These are phyloP conservation scores for Tuber umbilicatum DNA, from an alignment of 495 filamentous ascomycete species.

Conservation along the genomic window DNA sequence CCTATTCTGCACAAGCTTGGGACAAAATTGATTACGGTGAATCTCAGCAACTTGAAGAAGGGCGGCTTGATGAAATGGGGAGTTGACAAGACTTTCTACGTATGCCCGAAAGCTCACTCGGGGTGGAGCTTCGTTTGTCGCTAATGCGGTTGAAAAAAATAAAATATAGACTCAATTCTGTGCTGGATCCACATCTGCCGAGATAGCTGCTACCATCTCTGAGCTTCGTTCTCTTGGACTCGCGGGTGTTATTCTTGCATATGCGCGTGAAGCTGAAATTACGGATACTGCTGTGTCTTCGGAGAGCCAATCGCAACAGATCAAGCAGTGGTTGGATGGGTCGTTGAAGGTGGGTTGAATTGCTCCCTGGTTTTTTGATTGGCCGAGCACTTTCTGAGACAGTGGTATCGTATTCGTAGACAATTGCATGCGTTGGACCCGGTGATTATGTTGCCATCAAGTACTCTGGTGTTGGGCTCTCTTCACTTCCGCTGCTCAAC, in stretches of 20 bases:
- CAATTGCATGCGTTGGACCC: constrained; percentile 62
- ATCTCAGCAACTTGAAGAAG: constrained; percentile 29
- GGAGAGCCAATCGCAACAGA: constrained; percentile 23
- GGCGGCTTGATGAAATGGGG: constrained; percentile 44
- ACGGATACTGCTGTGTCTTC: constrained; percentile 12
- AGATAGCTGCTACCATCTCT: constrained; percentile 56
- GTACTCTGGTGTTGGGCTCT: constrained; percentile 72
- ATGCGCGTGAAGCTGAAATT: constrained; percentile 60
- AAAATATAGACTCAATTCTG: constrained; percentile 56
- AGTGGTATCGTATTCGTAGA: constrained; percentile 39
- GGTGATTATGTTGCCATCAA: constrained; percentile 88
- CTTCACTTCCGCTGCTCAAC: constrained; percentile 25
- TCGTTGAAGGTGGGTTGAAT: constrained; percentile 18
- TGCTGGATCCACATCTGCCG: constrained; percentile 59
- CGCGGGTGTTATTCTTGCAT: constrained; percentile 69
- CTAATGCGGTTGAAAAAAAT: not conserved
- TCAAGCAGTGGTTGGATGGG: constrained; percentile 34
- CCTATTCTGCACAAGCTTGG: constrained; percentile 53
- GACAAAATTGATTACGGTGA: constrained; percentile 30
- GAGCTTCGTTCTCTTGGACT: constrained; percentile 61
- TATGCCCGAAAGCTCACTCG: constrained; percentile 23
- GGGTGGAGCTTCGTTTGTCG: not conserved
- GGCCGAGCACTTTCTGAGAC: not conserved
- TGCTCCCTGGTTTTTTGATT: not conserved
- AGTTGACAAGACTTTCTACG: constrained; percentile 72